Evolutionary conservation across 73 alveolate genomes (phyloP).

Genomic region (Paramecium tetraurelia): DNA sequence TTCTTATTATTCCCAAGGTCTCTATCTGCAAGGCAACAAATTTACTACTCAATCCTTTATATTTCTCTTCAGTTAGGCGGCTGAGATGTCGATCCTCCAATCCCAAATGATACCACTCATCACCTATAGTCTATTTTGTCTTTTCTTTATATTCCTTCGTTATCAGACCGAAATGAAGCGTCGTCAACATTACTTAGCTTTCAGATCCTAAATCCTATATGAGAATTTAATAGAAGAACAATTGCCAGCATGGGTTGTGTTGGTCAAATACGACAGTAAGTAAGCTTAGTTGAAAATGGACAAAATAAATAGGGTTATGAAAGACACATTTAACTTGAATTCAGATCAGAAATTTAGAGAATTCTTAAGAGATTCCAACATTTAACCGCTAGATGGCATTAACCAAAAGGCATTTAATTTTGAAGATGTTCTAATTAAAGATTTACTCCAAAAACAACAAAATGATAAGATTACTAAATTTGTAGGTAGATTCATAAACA

Average conservation of each 20-base stretch:
- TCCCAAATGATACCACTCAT: background rate
- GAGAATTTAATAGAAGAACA: slow-evolving; percentile 14
- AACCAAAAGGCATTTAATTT: background rate
- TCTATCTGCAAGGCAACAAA: background rate
- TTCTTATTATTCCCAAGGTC: background rate
- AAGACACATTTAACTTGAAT: background rate
- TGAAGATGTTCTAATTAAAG: background rate
- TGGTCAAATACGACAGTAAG: background rate
- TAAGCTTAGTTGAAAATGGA: background rate
- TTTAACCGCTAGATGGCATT: background rate
- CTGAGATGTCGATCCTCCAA: background rate
- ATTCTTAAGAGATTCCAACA: background rate
- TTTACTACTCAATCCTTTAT: background rate
- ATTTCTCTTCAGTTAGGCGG: background rate
- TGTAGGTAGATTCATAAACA: background rate
- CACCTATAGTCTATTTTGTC: background rate
- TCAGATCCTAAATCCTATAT: background rate
- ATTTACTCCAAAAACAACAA: background rate
- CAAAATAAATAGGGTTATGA: background rate
- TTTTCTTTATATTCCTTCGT: background rate
- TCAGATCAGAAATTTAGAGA: background rate
- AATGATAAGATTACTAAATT: background rate
- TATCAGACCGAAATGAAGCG: background rate
- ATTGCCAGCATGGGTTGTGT: slow-evolving; percentile 27
- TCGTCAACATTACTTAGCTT: background rate